A percentile compares a stretch with the other conserved stretches of the same genome.
These are phyloP conservation scores for Quaeritorhiza haematococci DNA, from an alignment of 371 early-diverging fungal species.

Conservation along the genomic window DNA sequence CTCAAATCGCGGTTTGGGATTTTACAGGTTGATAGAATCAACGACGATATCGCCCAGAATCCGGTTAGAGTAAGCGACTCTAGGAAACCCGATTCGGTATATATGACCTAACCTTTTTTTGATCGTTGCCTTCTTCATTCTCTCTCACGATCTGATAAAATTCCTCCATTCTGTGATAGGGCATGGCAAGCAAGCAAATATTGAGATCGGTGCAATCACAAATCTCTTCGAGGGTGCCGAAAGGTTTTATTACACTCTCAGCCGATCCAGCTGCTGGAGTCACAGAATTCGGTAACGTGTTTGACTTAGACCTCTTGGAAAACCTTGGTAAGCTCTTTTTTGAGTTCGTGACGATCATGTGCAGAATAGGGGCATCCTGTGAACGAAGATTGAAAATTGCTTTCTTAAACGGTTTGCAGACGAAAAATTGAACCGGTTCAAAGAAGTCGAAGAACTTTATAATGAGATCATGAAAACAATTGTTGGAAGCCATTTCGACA, in stretches of 20 bases:
- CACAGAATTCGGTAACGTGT: conserved; percentile 30
- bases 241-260: conserved; percentile 35
- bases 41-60: too few species aligned
- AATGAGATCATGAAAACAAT: conserved; percentile 45
- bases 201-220: conserved; percentile 21
- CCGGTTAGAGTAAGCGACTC: too few species aligned
- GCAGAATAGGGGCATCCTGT: background rate
- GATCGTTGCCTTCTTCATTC: background rate
- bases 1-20: background rate
- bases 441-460: conserved; percentile 49
- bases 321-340: conserved; percentile 18
- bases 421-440: conserved; percentile 38
- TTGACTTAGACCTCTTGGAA: conserved; percentile 21
- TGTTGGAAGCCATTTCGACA: conserved; percentile 29
- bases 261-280: conserved; percentile 36
- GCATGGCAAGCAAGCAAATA: conserved; percentile 6
- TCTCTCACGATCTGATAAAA: background rate
- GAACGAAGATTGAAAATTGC: background rate
- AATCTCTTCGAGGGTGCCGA: conserved; percentile 31
- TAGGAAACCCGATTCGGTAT: too few species aligned
- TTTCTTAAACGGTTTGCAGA: conserved; percentile 15
- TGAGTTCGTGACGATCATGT: background rate
- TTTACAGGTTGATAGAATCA: background rate
- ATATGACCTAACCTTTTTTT: too few species aligned
- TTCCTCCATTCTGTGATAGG: background rate